A percentile compares a stretch with the other conserved stretches of the same genome.
phyloP scores from a whole-genome alignment of 345 rosid genomes.

The Syzygium aqueum region DNA sequence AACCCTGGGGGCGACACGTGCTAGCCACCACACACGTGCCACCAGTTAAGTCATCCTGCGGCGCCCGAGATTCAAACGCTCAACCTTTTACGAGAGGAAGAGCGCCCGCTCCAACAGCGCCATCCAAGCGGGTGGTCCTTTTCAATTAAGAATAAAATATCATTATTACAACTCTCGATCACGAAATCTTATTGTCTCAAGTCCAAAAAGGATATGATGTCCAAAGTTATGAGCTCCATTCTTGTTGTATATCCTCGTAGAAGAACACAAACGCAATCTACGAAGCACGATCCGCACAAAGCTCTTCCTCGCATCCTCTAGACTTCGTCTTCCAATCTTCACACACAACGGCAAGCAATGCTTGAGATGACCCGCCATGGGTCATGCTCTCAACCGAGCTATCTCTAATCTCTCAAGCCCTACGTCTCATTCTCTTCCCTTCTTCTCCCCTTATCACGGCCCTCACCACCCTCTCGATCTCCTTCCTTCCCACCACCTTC shows the following conservation, averaged over 20 bases:
- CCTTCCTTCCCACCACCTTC: slow-evolving; percentile 19
- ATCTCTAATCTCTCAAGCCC: slow-evolving; percentile 11
- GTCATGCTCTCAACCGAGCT: slow-evolving; percentile 14
- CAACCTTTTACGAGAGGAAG: too few species aligned
- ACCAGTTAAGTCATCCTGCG: too few species aligned
- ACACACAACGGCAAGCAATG: background rate
- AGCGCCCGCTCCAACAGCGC: too few species aligned
- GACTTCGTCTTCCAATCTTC: background rate
- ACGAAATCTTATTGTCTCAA: background rate
- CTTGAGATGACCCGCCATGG: slow-evolving; percentile 12
- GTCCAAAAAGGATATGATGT: background rate
- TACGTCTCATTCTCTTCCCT: slow-evolving; percentile 10
- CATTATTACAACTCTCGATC: background rate
- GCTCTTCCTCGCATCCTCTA: background rate
- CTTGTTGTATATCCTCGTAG: background rate
- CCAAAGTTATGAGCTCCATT: background rate
- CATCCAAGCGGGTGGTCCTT: too few species aligned
- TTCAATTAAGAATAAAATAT: background rate
- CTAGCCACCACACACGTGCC: too few species aligned
- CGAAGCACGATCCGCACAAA: too few species aligned
- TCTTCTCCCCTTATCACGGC: slow-evolving; percentile 23
- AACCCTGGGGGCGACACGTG: too few species aligned
- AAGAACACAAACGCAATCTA: too few species aligned
- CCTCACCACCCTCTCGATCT: slow-evolving; percentile 21
- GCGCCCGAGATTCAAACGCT: too few species aligned